Evolutionary conservation across 1,284 basidiomycete genomes (phyloP), one percentile per base, ranked within the genome.

Genomic region (Ustilago esculenta): DNA sequence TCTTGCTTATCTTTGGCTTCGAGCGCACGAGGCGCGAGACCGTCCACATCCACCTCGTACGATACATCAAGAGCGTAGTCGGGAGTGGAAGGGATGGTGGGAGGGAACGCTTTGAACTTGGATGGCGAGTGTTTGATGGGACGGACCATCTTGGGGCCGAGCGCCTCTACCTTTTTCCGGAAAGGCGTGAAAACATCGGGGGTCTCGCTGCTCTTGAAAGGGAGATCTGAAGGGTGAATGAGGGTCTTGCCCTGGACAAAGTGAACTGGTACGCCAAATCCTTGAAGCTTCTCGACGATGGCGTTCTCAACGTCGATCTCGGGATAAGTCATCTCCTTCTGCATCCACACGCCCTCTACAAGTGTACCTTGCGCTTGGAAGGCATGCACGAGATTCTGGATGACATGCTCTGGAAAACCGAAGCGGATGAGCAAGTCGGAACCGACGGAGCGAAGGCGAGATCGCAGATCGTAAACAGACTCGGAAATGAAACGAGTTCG

Each of bases 131-230:
- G 48, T 50, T 72, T 69, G 45, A 57, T 46, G 15, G 75, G 73
- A 12, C 76, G 70, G 3, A 77, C 76, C 72, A 85, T 80, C 10
- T 75, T 70, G 6, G 82, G 48, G 0, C 82, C 84, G 8, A 78
- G 55, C n/a, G 84, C 82, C 58, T 86, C 85, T 29, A 85, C 83
- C 33, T 79, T 77, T 61, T 85, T 85, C 17, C 85, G 73, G 75
- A 85, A 86, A 4, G 80, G 80, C 0, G 85, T 86, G 51, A 85
- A 86, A 32, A 85, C 83, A 63, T 85, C 84, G 3, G 85, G 85
- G 5, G 83, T 84, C 20, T 84, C 61, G 7, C 55, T 70, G 25
- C 82, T 67, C 4, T 81, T 44, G 72, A 86, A 86, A 0, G 85
- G 85, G 15, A 86, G 77, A 34, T 85, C 83, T 11, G 77, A 68